A percentile compares a stretch with the other conserved stretches of the same genome.
Conservation (phyloP, 306 rosid species). For the Casuarina glauca region DNA sequence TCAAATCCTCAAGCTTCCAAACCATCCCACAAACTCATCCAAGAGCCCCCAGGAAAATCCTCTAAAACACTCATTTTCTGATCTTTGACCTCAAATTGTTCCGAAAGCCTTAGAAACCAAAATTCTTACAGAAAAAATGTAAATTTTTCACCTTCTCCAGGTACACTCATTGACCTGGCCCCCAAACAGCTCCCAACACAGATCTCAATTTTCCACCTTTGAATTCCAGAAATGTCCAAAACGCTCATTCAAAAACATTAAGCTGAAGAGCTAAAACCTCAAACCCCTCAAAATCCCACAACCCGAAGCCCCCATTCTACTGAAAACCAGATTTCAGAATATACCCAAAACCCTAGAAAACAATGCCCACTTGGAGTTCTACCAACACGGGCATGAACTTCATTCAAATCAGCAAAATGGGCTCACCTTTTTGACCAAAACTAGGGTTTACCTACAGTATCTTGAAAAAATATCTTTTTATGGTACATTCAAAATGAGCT, state of each 20-base stretch:
- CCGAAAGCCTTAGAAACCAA: constrained; percentile 15
- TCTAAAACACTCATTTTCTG: constrained; percentile 26
- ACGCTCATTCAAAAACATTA: constrained; percentile 29
- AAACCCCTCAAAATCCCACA: constrained; percentile 29
- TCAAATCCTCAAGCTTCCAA: constrained; percentile 20
- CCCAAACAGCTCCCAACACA: constrained; percentile 33
- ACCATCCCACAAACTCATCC: constrained; percentile 19
- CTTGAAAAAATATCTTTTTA: constrained; percentile 18
- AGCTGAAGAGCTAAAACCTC: constrained; percentile 7
- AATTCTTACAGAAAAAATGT: constrained; percentile 9
- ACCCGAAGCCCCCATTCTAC: constrained; percentile 30
- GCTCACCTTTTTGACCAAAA: constrained; percentile 44
- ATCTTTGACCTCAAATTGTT: constrained; percentile 28
- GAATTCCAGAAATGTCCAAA: constrained; percentile 26
- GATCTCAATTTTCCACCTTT: constrained; percentile 52
- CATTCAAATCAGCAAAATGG: constrained; percentile 29
- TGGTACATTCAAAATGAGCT: constrained; percentile 36
- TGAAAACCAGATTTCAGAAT: constrained; percentile 32
- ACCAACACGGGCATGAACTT: neutral
- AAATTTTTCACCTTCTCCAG: constrained; percentile 19
- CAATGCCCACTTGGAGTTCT: constrained; percentile 30
- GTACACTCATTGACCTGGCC: constrained; percentile 29
- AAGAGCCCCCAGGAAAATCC: constrained; percentile 29
- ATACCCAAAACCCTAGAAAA: constrained; percentile 28
- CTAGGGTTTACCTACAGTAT: constrained; percentile 48